A percentile compares a stretch with the other conserved stretches of the same genome.
Evolutionary conservation across 345 rosid genomes (phyloP).

Genomic region (Trapa bicornis): DNA sequence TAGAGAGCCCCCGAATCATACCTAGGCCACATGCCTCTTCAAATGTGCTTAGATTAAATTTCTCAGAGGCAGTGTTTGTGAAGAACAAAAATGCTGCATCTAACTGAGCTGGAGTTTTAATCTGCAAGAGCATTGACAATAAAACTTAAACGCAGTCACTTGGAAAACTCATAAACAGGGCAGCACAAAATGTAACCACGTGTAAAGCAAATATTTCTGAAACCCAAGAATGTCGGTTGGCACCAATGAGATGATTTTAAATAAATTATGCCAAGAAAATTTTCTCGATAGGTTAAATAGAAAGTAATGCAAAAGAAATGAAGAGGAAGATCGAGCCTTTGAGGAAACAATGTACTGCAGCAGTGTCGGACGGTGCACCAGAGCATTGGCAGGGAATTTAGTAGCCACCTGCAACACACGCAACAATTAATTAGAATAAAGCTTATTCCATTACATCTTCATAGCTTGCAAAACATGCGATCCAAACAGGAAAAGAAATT

Average conservation of each 20-base stretch:
- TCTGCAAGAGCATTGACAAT: conserved; percentile 27
- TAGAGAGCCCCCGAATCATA: conserved; percentile 13
- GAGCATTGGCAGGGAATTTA: conserved; percentile 61
- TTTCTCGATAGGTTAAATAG: neutral
- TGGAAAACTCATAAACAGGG: conserved; percentile 1
- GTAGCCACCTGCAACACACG: conserved; percentile 59
- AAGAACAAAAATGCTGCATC: conserved; percentile 76
- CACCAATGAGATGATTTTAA: neutral
- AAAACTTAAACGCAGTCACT: neutral
- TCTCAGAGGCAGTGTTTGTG: conserved; percentile 35
- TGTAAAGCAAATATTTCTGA: neutral
- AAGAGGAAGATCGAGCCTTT: conserved; percentile 27
- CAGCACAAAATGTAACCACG: neutral
- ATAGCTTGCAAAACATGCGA: neutral
- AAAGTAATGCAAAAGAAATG: neutral
- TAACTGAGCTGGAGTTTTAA: conserved; percentile 76
- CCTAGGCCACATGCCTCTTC: conserved; percentile 94
- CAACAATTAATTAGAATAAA: neutral
- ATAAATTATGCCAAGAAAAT: neutral
- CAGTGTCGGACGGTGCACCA: conserved; percentile 67
- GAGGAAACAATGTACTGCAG: conserved; percentile 49
- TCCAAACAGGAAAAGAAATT: neutral
- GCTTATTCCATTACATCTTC: neutral
- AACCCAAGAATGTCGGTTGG: too few relatives aligned
- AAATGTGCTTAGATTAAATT: conserved; percentile 48